These are phyloP conservation scores for Ceratocystis huliohia DNA, from an alignment of 2,329 filamentous ascomycete species.

Conservation along the genomic window DNA sequence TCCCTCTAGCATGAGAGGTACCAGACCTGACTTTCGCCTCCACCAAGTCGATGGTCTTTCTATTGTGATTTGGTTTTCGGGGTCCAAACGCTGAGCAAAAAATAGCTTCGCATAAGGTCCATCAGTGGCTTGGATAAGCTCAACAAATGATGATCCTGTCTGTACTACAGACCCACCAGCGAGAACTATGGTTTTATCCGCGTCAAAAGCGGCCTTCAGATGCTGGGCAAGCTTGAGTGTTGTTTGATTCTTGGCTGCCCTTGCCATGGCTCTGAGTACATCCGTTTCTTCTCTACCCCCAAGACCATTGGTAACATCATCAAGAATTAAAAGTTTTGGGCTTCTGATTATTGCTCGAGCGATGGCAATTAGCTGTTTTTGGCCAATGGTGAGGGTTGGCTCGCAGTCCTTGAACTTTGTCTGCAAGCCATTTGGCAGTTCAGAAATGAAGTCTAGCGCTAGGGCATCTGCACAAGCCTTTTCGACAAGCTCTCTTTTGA, in stretches of 20 bases:
- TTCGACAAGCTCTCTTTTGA: slow-evolving; percentile 35
- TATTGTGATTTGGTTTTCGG: slow-evolving; percentile 20
- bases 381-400: slow-evolving; percentile 46
- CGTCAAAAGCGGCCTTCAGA: slow-evolving; percentile 43
- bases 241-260: slow-evolving; percentile 42
- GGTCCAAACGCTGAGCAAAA: slow-evolving; percentile 24
- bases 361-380: slow-evolving; percentile 53
- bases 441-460: slow-evolving; percentile 39
- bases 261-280: slow-evolving; percentile 42
- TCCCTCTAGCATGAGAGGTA: slow-evolving; percentile 15
- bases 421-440: slow-evolving; percentile 31
- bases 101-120: slow-evolving; percentile 37
- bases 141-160: slow-evolving; percentile 45
- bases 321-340: slow-evolving; percentile 45
- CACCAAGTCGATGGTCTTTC: slow-evolving; percentile 17
- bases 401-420: slow-evolving; percentile 44
- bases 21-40: slow-evolving; percentile 19
- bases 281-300: slow-evolving; percentile 33
- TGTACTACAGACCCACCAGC: slow-evolving; percentile 52
- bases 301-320: slow-evolving; percentile 51
- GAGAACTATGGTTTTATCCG: slow-evolving; percentile 52
- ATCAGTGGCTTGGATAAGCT: slow-evolving; percentile 35
- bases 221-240: slow-evolving; percentile 52
- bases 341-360: slow-evolving; percentile 33
- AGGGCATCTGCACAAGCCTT: slow-evolving; percentile 40